These are phyloP conservation scores for Dillenia turbinata DNA, from an alignment of 164 flowering plant species.

Conservation along the genomic window DNA sequence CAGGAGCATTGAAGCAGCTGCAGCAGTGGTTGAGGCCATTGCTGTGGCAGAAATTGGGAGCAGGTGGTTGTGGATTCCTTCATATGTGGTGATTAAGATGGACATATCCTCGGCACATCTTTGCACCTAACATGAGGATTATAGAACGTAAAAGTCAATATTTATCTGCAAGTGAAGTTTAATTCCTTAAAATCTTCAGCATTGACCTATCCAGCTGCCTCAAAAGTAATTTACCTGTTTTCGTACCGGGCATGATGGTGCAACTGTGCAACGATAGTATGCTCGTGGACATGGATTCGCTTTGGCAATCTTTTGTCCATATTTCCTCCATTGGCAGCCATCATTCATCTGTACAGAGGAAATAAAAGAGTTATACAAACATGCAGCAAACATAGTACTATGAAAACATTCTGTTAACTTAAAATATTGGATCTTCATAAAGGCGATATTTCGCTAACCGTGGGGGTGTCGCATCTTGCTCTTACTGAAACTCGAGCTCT, in stretches of 20 bases:
- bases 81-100: conserved; percentile 81
- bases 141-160: not conserved
- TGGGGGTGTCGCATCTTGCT: conserved; percentile 77
- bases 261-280: conserved; percentile 89
- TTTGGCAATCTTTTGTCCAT: conserved; percentile 94
- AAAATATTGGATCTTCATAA: not conserved
- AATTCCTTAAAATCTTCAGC: too few species aligned
- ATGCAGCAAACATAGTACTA: too few species aligned
- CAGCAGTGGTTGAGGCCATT: conserved; percentile 96
- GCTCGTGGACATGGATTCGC: conserved; percentile 98
- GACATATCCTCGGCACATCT: conserved; percentile 90
- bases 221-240: conserved; percentile 59
- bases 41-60: conserved; percentile 73
- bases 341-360: conserved; percentile 65
- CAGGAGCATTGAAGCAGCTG: conserved; percentile 79
- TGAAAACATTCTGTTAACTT: too few species aligned
- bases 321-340: conserved; percentile 99
- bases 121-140: conserved; percentile 57
- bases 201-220: too few species aligned
- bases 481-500: conserved; percentile 88
- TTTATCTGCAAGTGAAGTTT: too few species aligned
- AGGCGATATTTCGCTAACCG: conserved; percentile 36
- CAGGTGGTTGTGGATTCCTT: conserved; percentile 91
- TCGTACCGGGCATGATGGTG: conserved; percentile 86
- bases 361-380: too few species aligned